These are phyloP conservation scores for Conticribra weissflogii DNA, from an alignment of 108 stramenopile genomes.

Conservation along the genomic window DNA sequence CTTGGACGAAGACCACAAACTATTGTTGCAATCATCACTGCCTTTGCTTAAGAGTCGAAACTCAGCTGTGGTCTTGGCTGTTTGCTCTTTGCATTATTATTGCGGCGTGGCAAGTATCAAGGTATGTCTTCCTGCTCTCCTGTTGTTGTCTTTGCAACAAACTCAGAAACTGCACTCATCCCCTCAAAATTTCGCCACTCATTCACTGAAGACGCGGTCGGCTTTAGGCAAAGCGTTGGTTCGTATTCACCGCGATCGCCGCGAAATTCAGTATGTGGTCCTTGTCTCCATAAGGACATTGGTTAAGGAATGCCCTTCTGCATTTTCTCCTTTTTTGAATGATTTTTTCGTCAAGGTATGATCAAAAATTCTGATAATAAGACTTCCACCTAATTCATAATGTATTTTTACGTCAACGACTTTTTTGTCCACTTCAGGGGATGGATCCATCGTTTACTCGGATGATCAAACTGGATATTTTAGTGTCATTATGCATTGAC, in stretches of 20 bases:
- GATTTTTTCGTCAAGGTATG: conserved; percentile 94
- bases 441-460: conserved; percentile 93
- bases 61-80: conserved; percentile 94
- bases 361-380: too few species aligned
- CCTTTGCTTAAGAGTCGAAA: conserved; percentile 95
- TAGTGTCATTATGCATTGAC: conserved; percentile 83
- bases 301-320: conserved; percentile 88
- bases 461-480: conserved; percentile 95
- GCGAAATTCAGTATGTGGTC: conserved; percentile 98
- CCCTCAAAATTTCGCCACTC: too few species aligned
- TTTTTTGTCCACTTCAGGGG: conserved; percentile 42
- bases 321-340: conserved; percentile 93
- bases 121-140: too few species aligned
- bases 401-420: neutral
- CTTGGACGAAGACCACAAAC: conserved; percentile 92
- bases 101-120: conserved; percentile 88
- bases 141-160: too few species aligned
- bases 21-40: conserved; percentile 81
- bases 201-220: conserved; percentile 41
- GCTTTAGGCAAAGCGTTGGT: conserved; percentile 95
- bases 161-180: too few species aligned
- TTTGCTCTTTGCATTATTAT: conserved; percentile 93
- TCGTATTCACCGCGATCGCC: conserved; percentile 89
- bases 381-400: neutral
- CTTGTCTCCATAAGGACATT: conserved; percentile 91